phyloP scores from a whole-genome alignment of 176 grass and related monocot genomes.

The Ensete glaucum region DNA sequence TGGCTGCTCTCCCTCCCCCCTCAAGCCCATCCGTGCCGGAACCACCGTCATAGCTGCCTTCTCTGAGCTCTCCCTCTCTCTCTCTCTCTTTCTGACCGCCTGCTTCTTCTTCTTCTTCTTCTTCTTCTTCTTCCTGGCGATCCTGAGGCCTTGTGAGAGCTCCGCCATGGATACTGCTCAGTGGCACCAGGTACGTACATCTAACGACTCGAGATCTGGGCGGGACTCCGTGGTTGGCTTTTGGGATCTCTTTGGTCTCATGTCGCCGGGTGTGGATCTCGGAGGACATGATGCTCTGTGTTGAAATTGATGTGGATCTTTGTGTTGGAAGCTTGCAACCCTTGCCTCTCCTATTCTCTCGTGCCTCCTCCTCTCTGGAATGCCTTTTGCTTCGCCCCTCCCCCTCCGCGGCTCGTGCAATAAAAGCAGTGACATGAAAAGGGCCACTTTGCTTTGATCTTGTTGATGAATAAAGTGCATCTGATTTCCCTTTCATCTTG shows the following conservation, averaged over 20 bases:
- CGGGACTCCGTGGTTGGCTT: neutral
- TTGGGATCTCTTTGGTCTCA: neutral
- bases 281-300: neutral
- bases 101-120: no score
- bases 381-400: neutral
- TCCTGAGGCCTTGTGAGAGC: no score
- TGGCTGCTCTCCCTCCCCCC: no score
- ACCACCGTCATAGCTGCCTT: no score
- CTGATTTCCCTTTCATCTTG: neutral
- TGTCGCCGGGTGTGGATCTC: neutral
- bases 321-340: neutral
- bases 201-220: neutral
- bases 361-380: neutral
- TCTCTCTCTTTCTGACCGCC: neutral
- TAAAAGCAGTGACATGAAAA: neutral
- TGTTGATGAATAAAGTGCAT: neutral
- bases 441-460: neutral
- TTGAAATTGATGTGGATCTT: slow-evolving; percentile 2
- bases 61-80: neutral
- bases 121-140: no score
- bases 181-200: no score
- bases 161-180: no score
- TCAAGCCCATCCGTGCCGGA: no score
- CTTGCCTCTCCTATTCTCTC: neutral
- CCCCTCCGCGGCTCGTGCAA: neutral